Percentiles rank a stretch among this genome's conserved stretches.
Evolutionary conservation across 2,329 filamentous ascomycete species (phyloP).

Genomic region (Tympanopsis confertula): DNA sequence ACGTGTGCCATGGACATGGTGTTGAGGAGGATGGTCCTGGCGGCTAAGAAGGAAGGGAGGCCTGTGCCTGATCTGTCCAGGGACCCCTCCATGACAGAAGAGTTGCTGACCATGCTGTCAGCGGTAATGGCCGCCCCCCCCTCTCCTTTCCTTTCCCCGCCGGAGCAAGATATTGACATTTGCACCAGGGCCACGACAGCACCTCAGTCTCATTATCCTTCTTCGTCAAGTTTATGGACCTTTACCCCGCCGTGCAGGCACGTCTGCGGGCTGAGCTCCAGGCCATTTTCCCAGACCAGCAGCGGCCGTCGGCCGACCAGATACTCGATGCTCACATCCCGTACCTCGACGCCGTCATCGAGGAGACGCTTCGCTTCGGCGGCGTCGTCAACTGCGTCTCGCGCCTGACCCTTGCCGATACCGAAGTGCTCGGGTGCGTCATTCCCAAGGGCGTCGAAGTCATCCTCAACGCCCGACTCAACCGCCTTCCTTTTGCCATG

Average conservation of each 20-base stretch:
- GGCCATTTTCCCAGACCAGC: slow-evolving; percentile 11
- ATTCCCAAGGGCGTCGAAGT: slow-evolving; percentile 25
- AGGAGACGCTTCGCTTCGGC: slow-evolving; percentile 23
- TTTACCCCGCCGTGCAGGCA: slow-evolving; percentile 17
- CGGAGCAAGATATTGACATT: slow-evolving; percentile 9
- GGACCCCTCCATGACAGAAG: slow-evolving; percentile 13
- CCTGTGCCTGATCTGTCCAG: slow-evolving; percentile 10
- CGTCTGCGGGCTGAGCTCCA: slow-evolving; percentile 18
- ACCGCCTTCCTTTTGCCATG: slow-evolving; percentile 9
- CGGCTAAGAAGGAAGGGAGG: slow-evolving; percentile 17
- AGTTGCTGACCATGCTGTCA: slow-evolving; percentile 10
- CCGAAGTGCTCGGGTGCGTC: slow-evolving; percentile 22
- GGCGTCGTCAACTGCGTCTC: slow-evolving; percentile 11
- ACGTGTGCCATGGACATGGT: slow-evolving; percentile 21
- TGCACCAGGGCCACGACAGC: slow-evolving; percentile 29
- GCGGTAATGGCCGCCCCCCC: slow-evolving; percentile 8
- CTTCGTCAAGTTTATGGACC: slow-evolving; percentile 24
- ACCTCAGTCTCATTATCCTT: slow-evolving; percentile 26
- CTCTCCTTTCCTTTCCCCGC: slow-evolving; percentile 16
- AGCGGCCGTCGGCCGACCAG: slow-evolving; percentile 15
- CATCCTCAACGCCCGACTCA: slow-evolving; percentile 11
- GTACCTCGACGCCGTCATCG: slow-evolving; percentile 27
- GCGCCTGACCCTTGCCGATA: slow-evolving; percentile 20
- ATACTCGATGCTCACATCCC: slow-evolving; percentile 16
- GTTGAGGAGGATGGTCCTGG: slow-evolving; percentile 16